These are phyloP conservation scores for Plasmopara muralis DNA, from an alignment of 352 stramenopile species.

Conservation along the genomic window DNA sequence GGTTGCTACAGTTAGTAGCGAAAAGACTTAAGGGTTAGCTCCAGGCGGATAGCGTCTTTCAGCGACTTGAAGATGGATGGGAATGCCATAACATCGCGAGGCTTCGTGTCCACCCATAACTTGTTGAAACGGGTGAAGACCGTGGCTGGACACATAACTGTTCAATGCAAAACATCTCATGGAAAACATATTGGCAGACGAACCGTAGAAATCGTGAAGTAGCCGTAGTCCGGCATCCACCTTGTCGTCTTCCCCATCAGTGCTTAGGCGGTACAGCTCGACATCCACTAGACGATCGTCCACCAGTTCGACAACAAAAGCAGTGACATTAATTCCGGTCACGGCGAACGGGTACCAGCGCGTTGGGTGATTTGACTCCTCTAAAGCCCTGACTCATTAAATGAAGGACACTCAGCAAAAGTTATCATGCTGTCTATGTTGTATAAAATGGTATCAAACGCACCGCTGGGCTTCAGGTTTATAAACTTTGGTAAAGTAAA, in stretches of 20 bases:
- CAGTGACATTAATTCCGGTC: slow-evolving; percentile 83
- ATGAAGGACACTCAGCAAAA: neutral
- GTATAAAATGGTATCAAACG: neutral
- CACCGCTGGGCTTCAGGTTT: slow-evolving; percentile 67
- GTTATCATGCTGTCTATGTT: neutral
- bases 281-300: slow-evolving; percentile 70
- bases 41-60: slow-evolving; percentile 55
- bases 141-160: slow-evolving; percentile 27
- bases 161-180: slow-evolving; percentile 1
- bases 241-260: slow-evolving; percentile 21
- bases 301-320: slow-evolving; percentile 71
- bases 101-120: slow-evolving; percentile 75
- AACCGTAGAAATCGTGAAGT: slow-evolving; percentile 77
- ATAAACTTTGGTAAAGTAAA: slow-evolving; percentile 71
- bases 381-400: slow-evolving; percentile 40
- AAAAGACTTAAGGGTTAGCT: slow-evolving; percentile 58
- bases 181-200: slow-evolving; percentile 4
- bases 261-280: slow-evolving; percentile 49
- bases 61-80: slow-evolving; percentile 76
- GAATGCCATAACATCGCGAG: slow-evolving; percentile 81
- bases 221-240: slow-evolving; percentile 32
- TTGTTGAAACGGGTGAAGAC: slow-evolving; percentile 83
- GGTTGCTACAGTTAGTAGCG: slow-evolving; percentile 21
- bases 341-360: slow-evolving; percentile 84
- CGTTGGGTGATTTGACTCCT: slow-evolving; percentile 78